These are phyloP conservation scores for Aspergillus taichungensis DNA, from an alignment of 495 filamentous ascomycete species.

Conservation along the genomic window DNA sequence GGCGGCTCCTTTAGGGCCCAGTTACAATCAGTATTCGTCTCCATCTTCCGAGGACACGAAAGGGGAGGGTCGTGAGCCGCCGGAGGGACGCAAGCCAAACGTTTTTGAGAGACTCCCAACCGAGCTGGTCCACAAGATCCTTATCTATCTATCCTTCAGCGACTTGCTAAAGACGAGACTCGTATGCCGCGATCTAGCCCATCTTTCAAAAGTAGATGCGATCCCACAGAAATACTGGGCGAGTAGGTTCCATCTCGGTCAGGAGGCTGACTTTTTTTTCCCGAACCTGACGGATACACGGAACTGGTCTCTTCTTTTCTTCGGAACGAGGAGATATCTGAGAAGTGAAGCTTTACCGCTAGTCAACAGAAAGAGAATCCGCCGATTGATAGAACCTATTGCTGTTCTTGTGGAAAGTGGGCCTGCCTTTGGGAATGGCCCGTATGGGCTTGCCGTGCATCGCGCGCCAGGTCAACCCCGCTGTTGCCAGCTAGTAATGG, in stretches of 20 bases:
- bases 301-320: slow-evolving; percentile 9
- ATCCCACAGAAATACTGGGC: slow-evolving; percentile 12
- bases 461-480: neutral
- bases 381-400: slow-evolving; percentile 64
- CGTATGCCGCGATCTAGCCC: slow-evolving; percentile 5
- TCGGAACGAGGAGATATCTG: neutral
- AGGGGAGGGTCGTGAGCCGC: too few species aligned
- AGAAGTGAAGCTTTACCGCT: neutral
- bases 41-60: neutral
- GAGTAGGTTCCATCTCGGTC: slow-evolving; percentile 10
- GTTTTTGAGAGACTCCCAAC: slow-evolving; percentile 2
- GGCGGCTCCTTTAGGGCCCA: neutral
- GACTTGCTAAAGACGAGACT: slow-evolving; percentile 2
- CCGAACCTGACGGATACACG: neutral
- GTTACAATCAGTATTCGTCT: neutral
- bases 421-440: neutral
- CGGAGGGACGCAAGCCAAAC: too few species aligned
- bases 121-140: slow-evolving; percentile 5
- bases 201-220: neutral
- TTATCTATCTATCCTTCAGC: slow-evolving; percentile 3
- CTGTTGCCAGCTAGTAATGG: neutral
- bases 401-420: slow-evolving; percentile 24
- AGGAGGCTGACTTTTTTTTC: slow-evolving; percentile 15
- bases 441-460: neutral
- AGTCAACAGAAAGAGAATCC: slow-evolving; percentile 9